A percentile compares a stretch with the other conserved stretches of the same genome.
Conservation (phyloP, 2,329 filamentous ascomycete species). For the Chaetothyriales sp. region DNA sequence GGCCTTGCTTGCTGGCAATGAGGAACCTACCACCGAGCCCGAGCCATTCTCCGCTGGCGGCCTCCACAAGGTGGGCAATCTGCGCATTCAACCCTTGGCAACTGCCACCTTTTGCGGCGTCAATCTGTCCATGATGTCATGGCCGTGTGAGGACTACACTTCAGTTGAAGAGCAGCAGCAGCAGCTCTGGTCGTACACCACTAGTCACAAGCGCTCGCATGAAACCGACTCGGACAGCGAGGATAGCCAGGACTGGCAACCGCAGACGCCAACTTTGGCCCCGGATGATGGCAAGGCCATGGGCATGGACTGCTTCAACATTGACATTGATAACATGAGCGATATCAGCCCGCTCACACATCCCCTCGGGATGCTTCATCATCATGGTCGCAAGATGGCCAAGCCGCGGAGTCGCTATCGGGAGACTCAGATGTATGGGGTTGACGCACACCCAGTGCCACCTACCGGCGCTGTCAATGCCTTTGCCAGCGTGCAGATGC, state of each 20-base stretch:
- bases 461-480: conserved; percentile 12
- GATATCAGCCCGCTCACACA: conserved; percentile 11
- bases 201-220: conserved; percentile 30
- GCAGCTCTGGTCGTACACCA: conserved; percentile 24
- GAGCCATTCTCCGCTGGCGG: conserved; percentile 36
- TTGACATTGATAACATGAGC: conserved; percentile 15
- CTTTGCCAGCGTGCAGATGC: conserved; percentile 9
- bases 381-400: conserved; percentile 13
- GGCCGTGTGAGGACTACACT: conserved; percentile 25
- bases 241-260: conserved; percentile 20
- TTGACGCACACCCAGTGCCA: conserved; percentile 4
- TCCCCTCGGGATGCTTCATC: background rate
- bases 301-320: conserved; percentile 17
- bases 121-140: conserved; percentile 20
- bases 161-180: conserved; percentile 26
- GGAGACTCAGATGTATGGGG: background rate
- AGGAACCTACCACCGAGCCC: conserved; percentile 3
- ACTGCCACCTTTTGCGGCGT: conserved; percentile 17
- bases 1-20: conserved; percentile 8
- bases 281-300: conserved; percentile 12
- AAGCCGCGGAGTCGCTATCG: conserved; percentile 13
- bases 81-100: conserved; percentile 44
- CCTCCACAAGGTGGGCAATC: conserved; percentile 59
- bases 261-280: conserved; percentile 13
- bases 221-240: conserved; percentile 26